Base-by-base conservation (phyloP, 176 grass and related monocot genomes). In the Rhynchospora pubera region DNA sequence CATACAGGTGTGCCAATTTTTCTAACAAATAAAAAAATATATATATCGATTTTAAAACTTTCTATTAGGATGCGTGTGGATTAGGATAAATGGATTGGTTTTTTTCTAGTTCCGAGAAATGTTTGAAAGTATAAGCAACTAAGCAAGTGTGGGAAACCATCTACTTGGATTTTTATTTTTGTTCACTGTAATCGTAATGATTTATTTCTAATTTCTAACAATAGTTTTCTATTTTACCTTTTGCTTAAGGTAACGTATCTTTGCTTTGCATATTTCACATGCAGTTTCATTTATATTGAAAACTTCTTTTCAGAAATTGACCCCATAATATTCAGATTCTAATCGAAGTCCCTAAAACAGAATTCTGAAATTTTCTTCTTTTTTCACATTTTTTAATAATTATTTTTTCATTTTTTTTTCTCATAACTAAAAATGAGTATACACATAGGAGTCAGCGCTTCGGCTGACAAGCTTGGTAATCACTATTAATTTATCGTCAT, bases 241-340 rank as follows among this genome's bases (percentile, higher is more conserved):
- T 8, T 19, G 42, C 3, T 21, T 16, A 76, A 76, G 23, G 9
- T 32, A 76, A 67, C 3, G 5, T 32, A 21, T 70, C 58, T n/a
- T 70, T 70, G 46, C 70, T 7, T 74, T 75, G 50, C 12, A 48
- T 2, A 19, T 19, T 69, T 6, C 7, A 44, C 43, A 9, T 65
- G 63, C 28, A 4, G 43, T 69, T 43, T 10, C 13, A 58, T 58
- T 10, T 6, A 42, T 42, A 42, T 67, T 28, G 26, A 28, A 42
- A 1, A 7, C 14, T 67, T 61, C 21, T 61, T 67, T 67, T 39
- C 6, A 6, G 5, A 0, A 55, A 76, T 12, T 55, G 50, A 76
- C 48, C 72, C 24, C 72, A 55, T 16, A 56, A 55, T 30, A 76
- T 55, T 74, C 72, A 56, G 72, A 48, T 76, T 52, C 52, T 69